phyloP scores from a whole-genome alignment of 2,329 filamentous ascomycete species.

The Microdochium nivale region DNA sequence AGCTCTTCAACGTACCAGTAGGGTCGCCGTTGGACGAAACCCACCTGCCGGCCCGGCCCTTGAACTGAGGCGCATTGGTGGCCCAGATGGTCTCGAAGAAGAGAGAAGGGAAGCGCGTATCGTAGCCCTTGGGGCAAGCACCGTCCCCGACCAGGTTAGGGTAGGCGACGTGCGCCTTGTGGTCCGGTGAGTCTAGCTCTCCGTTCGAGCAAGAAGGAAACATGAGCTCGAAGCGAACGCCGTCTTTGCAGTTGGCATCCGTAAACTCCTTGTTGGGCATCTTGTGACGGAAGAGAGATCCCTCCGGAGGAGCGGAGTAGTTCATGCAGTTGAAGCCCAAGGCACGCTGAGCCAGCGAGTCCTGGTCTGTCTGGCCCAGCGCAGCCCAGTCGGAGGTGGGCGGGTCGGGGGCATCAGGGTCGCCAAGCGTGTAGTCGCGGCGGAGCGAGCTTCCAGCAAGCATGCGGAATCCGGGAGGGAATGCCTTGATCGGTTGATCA shows the following conservation, averaged over 20 bases:
- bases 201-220: conserved; percentile 90
- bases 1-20: conserved; percentile 48
- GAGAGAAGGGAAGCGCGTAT: conserved; percentile 61
- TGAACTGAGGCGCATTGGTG: conserved; percentile 50
- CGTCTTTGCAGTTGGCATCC: conserved; percentile 74
- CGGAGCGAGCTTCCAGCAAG: conserved; percentile 63
- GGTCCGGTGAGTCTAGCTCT: conserved; percentile 47
- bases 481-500: conserved; percentile 56
- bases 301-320: conserved; percentile 59
- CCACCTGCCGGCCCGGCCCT: conserved; percentile 56
- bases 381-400: conserved; percentile 61
- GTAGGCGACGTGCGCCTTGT: conserved; percentile 66
- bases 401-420: conserved; percentile 55
- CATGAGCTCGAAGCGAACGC: conserved; percentile 74
- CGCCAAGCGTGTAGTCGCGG: conserved; percentile 61
- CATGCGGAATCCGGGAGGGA: conserved; percentile 74
- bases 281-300: conserved; percentile 71
- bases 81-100: conserved; percentile 84
- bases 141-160: conserved; percentile 70
- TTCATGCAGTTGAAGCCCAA: conserved; percentile 94
- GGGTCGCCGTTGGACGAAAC: conserved; percentile 71
- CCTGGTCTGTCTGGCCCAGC: conserved; percentile 56
- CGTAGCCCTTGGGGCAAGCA: conserved; percentile 61
- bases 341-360: conserved; percentile 66
- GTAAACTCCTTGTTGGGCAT: conserved; percentile 73